These are phyloP conservation scores for Pseudocercospora pini-densiflorae DNA, from an alignment of 2,329 filamentous ascomycete genomes.

Conservation along the genomic window DNA sequence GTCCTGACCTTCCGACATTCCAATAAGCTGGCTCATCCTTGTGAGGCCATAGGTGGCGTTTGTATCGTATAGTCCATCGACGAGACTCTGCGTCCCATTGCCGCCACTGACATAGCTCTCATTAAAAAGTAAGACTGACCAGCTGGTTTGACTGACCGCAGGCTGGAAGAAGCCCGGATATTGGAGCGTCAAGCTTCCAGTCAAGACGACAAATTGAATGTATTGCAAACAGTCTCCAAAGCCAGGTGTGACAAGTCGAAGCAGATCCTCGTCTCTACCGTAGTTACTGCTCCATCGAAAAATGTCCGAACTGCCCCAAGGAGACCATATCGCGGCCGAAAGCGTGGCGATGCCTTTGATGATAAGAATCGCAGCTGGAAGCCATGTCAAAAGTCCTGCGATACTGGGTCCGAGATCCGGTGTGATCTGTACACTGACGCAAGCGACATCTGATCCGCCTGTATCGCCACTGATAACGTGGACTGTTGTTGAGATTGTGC, in stretches of 20 bases:
- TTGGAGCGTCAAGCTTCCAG: constrained; percentile 81
- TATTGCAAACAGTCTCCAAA: constrained; percentile 98
- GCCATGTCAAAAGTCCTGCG: constrained; percentile 70
- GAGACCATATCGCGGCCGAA: constrained; percentile 84
- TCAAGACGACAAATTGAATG: constrained; percentile 88
- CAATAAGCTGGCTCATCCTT: constrained; percentile 77
- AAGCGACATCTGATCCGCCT: constrained; percentile 69
- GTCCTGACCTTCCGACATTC: constrained; percentile 75
- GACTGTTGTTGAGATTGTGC: constrained; percentile 76
- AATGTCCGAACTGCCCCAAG: constrained; percentile 88
- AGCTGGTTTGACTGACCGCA: constrained; percentile 81
- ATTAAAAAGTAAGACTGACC: constrained; percentile 93
- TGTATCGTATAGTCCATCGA: constrained; percentile 85
- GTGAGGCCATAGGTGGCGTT: constrained; percentile 81
- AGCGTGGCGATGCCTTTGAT: constrained; percentile 82
- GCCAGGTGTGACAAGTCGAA: constrained; percentile 90
- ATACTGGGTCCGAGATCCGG: constrained; percentile 76
- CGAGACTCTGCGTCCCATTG: constrained; percentile 67
- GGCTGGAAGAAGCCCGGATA: constrained; percentile 97
- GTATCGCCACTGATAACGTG: constrained; percentile 75
- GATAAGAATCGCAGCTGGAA: constrained; percentile 78
- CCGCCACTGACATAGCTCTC: constrained; percentile 78
- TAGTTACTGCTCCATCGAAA: constrained; percentile 99
- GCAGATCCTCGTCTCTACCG: constrained; percentile 86
- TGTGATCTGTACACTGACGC: constrained; percentile 80